Percentiles rank a stretch among this genome's conserved stretches.
Conservation (phyloP, 140 eudicot genomes). For the Stevia rebaudiana region DNA sequence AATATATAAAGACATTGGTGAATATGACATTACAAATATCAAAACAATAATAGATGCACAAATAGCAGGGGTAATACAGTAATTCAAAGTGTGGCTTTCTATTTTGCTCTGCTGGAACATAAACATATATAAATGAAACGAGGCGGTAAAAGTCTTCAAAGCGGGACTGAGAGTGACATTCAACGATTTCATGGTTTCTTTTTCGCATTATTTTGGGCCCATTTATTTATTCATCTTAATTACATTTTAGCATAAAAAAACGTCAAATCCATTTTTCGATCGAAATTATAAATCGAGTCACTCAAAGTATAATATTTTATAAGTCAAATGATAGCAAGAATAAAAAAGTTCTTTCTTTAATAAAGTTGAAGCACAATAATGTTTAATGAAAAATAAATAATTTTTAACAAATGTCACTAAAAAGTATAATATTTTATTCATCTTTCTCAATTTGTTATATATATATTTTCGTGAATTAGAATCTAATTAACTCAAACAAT, state of each 20-base stretch:
- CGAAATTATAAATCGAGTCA: too few species aligned
- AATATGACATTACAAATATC: neutral
- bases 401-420: neutral
- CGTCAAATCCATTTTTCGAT: too few species aligned
- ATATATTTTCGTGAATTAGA: too few species aligned
- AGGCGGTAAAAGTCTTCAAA: conserved; percentile 20
- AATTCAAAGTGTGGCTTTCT: neutral
- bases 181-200: conserved; percentile 3
- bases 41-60: too few species aligned
- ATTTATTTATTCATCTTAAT: neutral
- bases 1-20: neutral
- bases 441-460: too few species aligned
- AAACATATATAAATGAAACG: conserved; percentile 8
- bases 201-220: conserved; percentile 3
- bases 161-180: conserved; percentile 14
- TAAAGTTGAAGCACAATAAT: too few species aligned
- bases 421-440: too few species aligned
- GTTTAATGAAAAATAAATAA: too few species aligned
- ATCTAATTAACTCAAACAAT: too few species aligned
- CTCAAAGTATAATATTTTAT: too few species aligned
- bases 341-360: too few species aligned
- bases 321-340: too few species aligned
- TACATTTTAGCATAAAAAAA: neutral
- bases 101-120: conserved; percentile 8
- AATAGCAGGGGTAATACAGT: conserved; percentile 1